Percentiles rank a stretch among this genome's conserved stretches.
Conservation (phyloP, 179 eudicot species). For the Silene vulgaris region DNA sequence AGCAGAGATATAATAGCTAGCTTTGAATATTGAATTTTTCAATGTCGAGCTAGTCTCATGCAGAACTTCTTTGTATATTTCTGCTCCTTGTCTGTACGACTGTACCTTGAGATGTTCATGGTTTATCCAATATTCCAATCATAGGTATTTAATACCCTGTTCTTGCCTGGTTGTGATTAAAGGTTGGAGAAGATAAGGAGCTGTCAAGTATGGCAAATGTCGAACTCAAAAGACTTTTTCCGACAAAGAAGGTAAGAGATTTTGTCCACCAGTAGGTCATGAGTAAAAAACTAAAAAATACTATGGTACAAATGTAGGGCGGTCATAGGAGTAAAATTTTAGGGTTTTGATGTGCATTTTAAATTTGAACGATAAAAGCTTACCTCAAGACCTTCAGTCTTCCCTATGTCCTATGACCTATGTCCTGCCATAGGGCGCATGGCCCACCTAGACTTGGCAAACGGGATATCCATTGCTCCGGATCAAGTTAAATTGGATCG, state of each 20-base stretch:
- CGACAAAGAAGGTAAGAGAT: slow-evolving; percentile 50
- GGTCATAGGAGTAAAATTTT: not conserved
- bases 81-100: slow-evolving; percentile 6
- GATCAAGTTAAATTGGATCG: not conserved
- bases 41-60: not conserved
- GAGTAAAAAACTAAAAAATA: not conserved
- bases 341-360: not conserved
- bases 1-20: not conserved
- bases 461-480: not conserved
- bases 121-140: not conserved
- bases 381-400: not conserved
- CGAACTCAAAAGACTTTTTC: slow-evolving; percentile 64
- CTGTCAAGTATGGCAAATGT: slow-evolving; percentile 61
- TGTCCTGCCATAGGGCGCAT: not conserved
- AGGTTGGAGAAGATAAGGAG: slow-evolving; percentile 86
- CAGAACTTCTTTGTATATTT: not conserved
- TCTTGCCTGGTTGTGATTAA: slow-evolving; percentile 21
- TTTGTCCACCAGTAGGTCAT: not conserved
- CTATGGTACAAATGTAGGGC: not conserved
- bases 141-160: not conserved
- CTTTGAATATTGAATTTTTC: slow-evolving; percentile 4
- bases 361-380: not conserved
- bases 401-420: not conserved
- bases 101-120: not conserved
- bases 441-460: not conserved